Base-by-base conservation (phyloP, 2,329 filamentous ascomycete genomes). In the Xylariaceae sp. region DNA sequence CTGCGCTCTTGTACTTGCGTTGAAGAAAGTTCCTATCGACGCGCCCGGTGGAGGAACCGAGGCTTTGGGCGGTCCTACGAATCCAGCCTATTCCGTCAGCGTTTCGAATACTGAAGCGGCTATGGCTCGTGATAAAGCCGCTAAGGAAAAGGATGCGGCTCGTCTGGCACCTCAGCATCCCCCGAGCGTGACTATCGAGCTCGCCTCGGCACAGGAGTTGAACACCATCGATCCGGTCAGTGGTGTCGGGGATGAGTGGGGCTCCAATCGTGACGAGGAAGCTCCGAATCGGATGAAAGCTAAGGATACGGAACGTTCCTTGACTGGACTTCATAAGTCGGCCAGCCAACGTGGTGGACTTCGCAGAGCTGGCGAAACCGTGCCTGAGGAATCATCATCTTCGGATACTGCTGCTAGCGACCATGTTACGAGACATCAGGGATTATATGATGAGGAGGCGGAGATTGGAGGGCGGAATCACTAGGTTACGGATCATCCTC, bases 11-110 rank as follows among this genome's bases (percentile, higher is more conserved):
- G 86, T 94, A 3, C 73, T 91, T 6, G 91, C 92, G 3, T 75
- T 96, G 55, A 88, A 90, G 72, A 91, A 87, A 73, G 80, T 99
- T 19, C 92, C 91, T 7, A 92, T 99, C 67, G 81, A 89, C 64
- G 84, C 77, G 26, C 92, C 92, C 53, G 91, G 87, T 41, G 91
- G 87, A 56, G 88, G 85, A 53, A 75, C 74, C 54, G 81, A 84
- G 53, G 62, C 77, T 39, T 73, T 85, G 2, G 84, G 84, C 55
- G 82, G 80, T 41, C 80, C 88, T 4, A 83, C 78, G 34, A 94
- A 95, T 71, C 91, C 91, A 0, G 76, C 83, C 4, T 96, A 94
- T 75, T 87, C 86, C 19, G 91, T 96, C 26, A 70, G 85, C 5
- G 85, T 96, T 49, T 76, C 81, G 2, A 86, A 92, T 59, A 74